Conservation (phyloP, 768 basidiomycete genomes). For the Tulasnella sp. region DNA sequence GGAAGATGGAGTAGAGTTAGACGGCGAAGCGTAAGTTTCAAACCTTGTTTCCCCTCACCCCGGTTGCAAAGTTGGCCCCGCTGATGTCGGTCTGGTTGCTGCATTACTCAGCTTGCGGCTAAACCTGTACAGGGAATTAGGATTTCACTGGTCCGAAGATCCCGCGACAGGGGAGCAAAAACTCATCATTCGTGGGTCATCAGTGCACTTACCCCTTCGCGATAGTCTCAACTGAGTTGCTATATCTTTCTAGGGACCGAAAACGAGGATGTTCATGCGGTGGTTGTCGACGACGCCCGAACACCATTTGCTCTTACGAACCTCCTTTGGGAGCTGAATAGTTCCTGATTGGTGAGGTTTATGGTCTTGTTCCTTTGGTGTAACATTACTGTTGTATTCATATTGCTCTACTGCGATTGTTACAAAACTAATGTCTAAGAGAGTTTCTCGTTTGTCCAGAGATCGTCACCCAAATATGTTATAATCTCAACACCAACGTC, state of each 20-base stretch:
- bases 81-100: neutral
- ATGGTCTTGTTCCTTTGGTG: neutral
- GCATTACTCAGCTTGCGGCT: constrained; percentile 17
- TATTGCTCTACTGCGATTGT: too few species aligned
- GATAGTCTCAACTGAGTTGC: neutral
- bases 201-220: neutral
- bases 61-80: neutral
- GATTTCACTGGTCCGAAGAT: constrained; percentile 16
- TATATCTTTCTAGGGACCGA: constrained; percentile 12
- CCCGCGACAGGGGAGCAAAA: neutral
- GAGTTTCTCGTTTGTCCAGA: constrained; percentile 60
- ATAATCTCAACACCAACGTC: constrained; percentile 78
- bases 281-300: constrained; percentile 6
- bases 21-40: constrained; percentile 16
- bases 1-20: constrained; percentile 12
- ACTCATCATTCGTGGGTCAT: constrained; percentile 10
- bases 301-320: constrained; percentile 14
- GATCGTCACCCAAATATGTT: constrained; percentile 77
- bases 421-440: too few species aligned
- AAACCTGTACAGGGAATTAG: constrained; percentile 15
- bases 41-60: neutral
- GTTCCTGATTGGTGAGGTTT: neutral
- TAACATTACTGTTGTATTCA: constrained; percentile 17
- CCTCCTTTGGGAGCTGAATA: constrained; percentile 16
- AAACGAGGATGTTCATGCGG: constrained; percentile 11